Evolutionary conservation across 148 eudicot genomes (phyloP).

Genomic region (Vaccinium macrocarpon): DNA sequence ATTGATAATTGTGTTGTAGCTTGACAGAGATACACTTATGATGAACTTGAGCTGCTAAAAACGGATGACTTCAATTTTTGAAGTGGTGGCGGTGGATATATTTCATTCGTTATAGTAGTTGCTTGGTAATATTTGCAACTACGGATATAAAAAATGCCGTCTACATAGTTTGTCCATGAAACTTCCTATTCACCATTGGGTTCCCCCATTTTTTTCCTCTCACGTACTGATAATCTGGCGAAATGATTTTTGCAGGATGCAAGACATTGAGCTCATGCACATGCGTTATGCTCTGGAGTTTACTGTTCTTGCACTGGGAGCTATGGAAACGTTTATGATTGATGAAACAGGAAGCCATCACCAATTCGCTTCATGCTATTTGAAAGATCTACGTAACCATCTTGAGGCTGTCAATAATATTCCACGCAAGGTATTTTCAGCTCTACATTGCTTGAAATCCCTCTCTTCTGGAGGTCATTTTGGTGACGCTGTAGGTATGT

Average conservation of each 20-base stretch:
- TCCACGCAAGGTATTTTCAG: conserved; percentile 73
- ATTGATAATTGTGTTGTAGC: not conserved
- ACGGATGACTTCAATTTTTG: conserved; percentile 2
- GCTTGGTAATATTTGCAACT: conserved; percentile 8
- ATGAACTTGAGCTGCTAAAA: not conserved
- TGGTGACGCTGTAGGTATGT: not conserved
- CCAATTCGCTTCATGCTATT: conserved; percentile 48
- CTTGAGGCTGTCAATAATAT: conserved; percentile 70
- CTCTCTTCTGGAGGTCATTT: not conserved
- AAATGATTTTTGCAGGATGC: conserved; percentile 55
- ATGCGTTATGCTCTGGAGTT: conserved; percentile 95
- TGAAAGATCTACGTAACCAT: conserved; percentile 67
- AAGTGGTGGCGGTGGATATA: conserved; percentile 5
- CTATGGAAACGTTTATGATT: conserved; percentile 64
- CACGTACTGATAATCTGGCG: conserved; percentile 2
- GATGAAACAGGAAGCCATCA: conserved; percentile 52
- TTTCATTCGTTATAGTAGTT: not conserved
- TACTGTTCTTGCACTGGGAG: conserved; percentile 80
- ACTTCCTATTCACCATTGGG: not conserved
- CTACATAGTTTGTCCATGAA: not conserved
- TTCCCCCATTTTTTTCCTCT: not conserved
- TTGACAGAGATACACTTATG: not conserved
- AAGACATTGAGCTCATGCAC: conserved; percentile 91
- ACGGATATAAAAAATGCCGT: not conserved
- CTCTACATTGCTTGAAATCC: not conserved